Percentiles rank a stretch among this genome's conserved stretches.
phyloP scores from a whole-genome alignment of 2,329 filamentous ascomycete species.

The Exophiala viscosa region DNA sequence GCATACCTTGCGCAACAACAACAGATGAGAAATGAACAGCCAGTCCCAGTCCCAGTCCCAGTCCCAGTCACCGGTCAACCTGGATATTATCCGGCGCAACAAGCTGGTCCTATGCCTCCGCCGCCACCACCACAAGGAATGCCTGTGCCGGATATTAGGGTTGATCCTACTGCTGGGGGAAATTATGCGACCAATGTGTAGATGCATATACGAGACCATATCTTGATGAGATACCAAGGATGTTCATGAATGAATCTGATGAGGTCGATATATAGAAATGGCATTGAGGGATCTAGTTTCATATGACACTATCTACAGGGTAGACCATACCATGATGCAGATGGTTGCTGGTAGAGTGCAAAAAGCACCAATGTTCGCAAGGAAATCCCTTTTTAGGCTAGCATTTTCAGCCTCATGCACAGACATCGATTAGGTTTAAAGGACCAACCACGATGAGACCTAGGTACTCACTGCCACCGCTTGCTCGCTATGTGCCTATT shows the following conservation, averaged over 20 bases:
- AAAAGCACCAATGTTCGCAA: too few relatives aligned
- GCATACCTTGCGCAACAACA: constrained; percentile 19
- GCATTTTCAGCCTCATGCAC: too few relatives aligned
- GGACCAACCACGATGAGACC: too few relatives aligned
- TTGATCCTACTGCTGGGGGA: constrained; percentile 8
- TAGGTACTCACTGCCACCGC: too few relatives aligned
- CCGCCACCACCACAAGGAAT: constrained; percentile 10
- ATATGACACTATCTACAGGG: too few relatives aligned
- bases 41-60: constrained; percentile 5
- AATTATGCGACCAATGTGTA: constrained; percentile 22
- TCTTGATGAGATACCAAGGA: too few relatives aligned
- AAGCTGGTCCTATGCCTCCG: constrained; percentile 8
- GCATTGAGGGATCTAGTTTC: background rate
- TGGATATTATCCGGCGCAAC: constrained; percentile 1
- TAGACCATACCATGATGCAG: too few relatives aligned
- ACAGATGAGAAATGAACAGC: background rate
- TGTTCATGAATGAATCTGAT: background rate
- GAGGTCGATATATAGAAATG: background rate
- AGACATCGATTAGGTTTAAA: too few relatives aligned
- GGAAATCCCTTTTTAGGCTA: too few relatives aligned
- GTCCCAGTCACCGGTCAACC: constrained; percentile 4
- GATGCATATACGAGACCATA: background rate
- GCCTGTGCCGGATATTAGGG: constrained; percentile 20
- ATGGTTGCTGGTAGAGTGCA: too few relatives aligned
- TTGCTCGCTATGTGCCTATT: too few relatives aligned